phyloP scores from a whole-genome alignment of 805 yeast genomes.

The Yamadazyma ubonensis region DNA sequence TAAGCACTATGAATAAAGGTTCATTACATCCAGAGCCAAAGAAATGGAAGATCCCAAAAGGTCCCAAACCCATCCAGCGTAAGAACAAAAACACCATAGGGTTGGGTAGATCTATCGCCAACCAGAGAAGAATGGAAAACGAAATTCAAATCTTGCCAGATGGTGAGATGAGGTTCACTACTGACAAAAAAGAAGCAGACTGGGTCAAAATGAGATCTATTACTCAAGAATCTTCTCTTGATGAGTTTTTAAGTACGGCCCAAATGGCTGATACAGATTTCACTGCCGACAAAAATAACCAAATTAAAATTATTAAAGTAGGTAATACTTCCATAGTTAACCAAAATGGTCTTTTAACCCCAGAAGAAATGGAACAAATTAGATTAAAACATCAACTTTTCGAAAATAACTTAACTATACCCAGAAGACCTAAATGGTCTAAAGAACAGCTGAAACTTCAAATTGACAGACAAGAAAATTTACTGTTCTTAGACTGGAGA shows the following conservation, averaged over 20 bases:
- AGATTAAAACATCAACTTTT: conserved; percentile 64
- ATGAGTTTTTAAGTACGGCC: conserved; percentile 93
- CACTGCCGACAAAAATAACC: conserved; percentile 83
- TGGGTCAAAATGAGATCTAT: conserved; percentile 93
- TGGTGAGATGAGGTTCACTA: conserved; percentile 87
- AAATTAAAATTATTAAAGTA: conserved; percentile 79
- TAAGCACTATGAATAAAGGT: conserved; percentile 30
- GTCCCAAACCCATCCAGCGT: conserved; percentile 86
- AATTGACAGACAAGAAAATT: conserved; percentile 83
- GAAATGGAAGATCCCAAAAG: conserved; percentile 87
- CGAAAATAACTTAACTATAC: conserved; percentile 75
- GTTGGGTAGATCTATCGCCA: conserved; percentile 78
- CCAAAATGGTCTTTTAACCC: conserved; percentile 52
- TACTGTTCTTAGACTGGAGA: conserved; percentile 93
- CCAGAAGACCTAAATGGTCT: conserved; percentile 90
- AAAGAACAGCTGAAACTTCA: conserved; percentile 67
- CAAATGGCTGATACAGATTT: conserved; percentile 95
- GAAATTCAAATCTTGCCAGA: conserved; percentile 72
- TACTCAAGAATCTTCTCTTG: conserved; percentile 90
- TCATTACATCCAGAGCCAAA: conserved; percentile 49
- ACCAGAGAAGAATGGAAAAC: conserved; percentile 68
- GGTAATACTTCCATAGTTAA: conserved; percentile 48
- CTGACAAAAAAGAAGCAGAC: conserved; percentile 76
- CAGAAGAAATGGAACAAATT: conserved; percentile 62
- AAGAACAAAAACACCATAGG: conserved; percentile 84